Conservation (phyloP, 129 eudicot genomes). For the Chrysanthemum lavandulifolium region DNA sequence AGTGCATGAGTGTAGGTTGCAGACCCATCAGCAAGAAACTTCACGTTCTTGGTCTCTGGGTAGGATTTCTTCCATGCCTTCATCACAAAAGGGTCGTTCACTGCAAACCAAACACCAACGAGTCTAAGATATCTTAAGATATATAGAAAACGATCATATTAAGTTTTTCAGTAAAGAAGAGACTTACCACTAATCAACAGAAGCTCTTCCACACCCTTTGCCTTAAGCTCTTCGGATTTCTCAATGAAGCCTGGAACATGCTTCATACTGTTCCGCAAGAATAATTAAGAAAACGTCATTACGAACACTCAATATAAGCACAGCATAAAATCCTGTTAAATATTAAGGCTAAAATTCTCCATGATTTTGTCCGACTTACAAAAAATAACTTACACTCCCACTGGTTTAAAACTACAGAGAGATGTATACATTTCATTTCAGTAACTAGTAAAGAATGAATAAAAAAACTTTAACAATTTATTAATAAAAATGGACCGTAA, state of each 20-base stretch:
- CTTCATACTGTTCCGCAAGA: constrained; percentile 42
- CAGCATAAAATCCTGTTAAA: not conserved
- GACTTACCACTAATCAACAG: constrained; percentile 67
- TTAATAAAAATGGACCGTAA: too few relatives aligned
- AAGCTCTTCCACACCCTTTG: constrained; percentile 84
- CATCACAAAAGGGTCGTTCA: constrained; percentile 92
- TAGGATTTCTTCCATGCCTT: constrained; percentile 93
- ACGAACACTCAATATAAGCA: not conserved
- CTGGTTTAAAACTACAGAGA: too few relatives aligned
- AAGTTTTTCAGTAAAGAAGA: not conserved
- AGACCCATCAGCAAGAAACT: constrained; percentile 84
- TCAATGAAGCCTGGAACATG: constrained; percentile 92
- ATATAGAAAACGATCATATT: too few relatives aligned
- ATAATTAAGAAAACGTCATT: not conserved
- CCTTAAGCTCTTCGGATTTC: constrained; percentile 73
- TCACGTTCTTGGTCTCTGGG: constrained; percentile 76
- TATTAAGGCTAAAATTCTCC: not conserved
- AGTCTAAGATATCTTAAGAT: too few relatives aligned
- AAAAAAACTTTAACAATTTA: too few relatives aligned
- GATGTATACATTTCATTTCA: too few relatives aligned
- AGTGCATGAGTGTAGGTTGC: constrained; percentile 77
- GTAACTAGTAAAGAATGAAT: too few relatives aligned
- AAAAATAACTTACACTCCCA: too few relatives aligned
- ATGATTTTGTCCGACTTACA: not conserved
- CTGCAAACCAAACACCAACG: constrained; percentile 24